A percentile compares a stretch with the other conserved stretches of the same genome.
Conservation (phyloP, 805 yeast genomes). For the Hanseniaspora mollemarum region DNA sequence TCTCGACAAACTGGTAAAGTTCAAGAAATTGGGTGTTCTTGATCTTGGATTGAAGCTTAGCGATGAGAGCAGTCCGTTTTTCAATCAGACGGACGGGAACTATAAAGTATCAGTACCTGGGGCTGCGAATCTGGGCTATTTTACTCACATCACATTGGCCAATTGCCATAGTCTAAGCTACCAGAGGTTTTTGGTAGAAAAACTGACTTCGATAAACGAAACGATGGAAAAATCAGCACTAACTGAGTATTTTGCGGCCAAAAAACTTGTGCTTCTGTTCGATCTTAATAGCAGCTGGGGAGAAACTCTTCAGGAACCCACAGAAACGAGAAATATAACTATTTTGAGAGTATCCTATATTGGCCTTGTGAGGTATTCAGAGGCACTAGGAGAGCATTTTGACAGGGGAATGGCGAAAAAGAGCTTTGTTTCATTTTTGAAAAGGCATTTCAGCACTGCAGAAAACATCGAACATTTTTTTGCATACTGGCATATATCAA, state of each 20-base stretch:
- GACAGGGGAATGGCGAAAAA: background rate
- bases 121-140: background rate
- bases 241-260: background rate
- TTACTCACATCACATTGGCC: background rate
- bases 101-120: background rate
- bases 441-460: background rate
- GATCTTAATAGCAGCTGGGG: slow-evolving; percentile 5
- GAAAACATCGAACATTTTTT: background rate
- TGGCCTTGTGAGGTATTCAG: background rate
- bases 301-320: no score
- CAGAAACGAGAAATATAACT: no score
- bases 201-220: background rate
- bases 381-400: background rate
- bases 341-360: no score
- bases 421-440: background rate
- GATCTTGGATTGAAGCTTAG: background rate
- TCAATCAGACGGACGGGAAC: background rate
- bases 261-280: background rate
- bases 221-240: background rate
- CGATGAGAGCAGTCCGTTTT: background rate
- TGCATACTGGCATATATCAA: background rate
- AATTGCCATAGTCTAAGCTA: background rate
- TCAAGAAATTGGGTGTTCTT: background rate
- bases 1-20: background rate
- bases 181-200: background rate